Conservation (phyloP, 495 filamentous ascomycete species). For the Hyphodiscus hymeniophilus region DNA sequence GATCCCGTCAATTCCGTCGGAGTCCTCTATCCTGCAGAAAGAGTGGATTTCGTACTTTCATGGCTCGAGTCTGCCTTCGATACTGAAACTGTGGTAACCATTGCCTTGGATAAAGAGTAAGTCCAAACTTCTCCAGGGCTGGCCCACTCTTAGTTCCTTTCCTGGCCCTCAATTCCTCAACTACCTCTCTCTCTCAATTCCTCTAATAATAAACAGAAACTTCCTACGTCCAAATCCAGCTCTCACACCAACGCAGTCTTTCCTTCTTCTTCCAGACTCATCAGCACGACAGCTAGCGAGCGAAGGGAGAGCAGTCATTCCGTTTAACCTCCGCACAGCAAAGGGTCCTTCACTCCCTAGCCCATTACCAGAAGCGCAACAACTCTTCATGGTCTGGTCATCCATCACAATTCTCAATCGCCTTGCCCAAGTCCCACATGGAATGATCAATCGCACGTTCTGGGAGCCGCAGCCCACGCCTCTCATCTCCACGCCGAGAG, state of each 20-base stretch:
- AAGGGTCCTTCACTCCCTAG: background rate
- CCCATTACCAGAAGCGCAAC: slow-evolving; percentile 19
- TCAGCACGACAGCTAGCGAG: background rate
- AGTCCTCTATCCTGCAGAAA: slow-evolving; percentile 40
- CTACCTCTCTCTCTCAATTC: no score
- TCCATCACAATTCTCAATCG: slow-evolving; percentile 35
- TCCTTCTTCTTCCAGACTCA: slow-evolving; percentile 18
- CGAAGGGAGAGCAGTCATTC: background rate
- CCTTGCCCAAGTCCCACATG: slow-evolving; percentile 32
- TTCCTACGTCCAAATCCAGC: slow-evolving; percentile 40
- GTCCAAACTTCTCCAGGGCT: background rate
- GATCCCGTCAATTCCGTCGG: slow-evolving; percentile 27
- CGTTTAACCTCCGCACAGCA: background rate
- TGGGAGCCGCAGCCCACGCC: slow-evolving; percentile 27
- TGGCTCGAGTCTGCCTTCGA: slow-evolving; percentile 4
- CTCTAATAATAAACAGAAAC: no score
- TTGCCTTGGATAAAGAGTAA: slow-evolving; percentile 14
- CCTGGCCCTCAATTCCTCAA: no score
- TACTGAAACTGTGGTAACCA: slow-evolving; percentile 10
- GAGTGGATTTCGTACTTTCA: slow-evolving; percentile 37
- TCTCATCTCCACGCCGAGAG: background rate
- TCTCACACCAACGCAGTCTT: slow-evolving; percentile 32
- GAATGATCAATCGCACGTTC: slow-evolving; percentile 39
- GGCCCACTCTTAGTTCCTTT: no score
- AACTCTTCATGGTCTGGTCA: slow-evolving; percentile 40